A percentile compares a stretch with the other conserved stretches of the same genome.
Evolutionary conservation across 1,139 yeast genomes (phyloP).

Genomic region (Scheffersomyces insectosa): DNA sequence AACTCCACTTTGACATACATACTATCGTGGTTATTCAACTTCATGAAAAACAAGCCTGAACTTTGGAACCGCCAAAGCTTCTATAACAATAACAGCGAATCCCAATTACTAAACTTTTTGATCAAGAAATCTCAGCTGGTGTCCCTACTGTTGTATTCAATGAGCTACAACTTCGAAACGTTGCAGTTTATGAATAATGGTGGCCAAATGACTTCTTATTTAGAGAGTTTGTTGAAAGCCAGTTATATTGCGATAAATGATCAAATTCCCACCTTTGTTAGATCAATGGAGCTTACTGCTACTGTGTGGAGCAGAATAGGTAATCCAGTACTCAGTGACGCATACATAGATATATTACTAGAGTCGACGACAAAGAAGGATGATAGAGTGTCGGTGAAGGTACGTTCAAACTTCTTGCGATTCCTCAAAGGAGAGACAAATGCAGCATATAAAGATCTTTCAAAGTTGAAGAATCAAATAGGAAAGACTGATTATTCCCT

Average conservation of each 20-base stretch:
- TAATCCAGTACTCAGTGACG: constrained; percentile 40
- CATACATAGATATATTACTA: constrained; percentile 47
- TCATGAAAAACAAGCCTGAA: constrained; percentile 67
- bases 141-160: constrained; percentile 54
- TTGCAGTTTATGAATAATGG: constrained; percentile 54
- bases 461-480: constrained; percentile 23
- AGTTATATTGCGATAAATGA: constrained; percentile 51
- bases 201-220: constrained; percentile 39
- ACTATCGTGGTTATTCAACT: constrained; percentile 77
- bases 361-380: constrained; percentile 24
- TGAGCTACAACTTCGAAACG: constrained; percentile 62
- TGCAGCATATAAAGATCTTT: constrained; percentile 30
- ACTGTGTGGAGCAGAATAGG: constrained; percentile 58
- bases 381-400: constrained; percentile 37
- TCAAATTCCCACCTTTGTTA: constrained; percentile 33
- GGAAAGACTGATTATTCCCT: constrained; percentile 29
- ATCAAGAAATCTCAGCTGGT: constrained; percentile 57
- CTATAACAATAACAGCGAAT: constrained; percentile 44
- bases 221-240: constrained; percentile 58
- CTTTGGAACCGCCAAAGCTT: constrained; percentile 45
- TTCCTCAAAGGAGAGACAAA: constrained; percentile 43
- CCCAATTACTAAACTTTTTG: constrained; percentile 64
- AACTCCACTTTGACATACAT: constrained; percentile 70
- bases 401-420: constrained; percentile 35
- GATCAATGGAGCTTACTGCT: constrained; percentile 47